These are phyloP conservation scores for Acrocalymma vagum DNA, from an alignment of 2,329 filamentous ascomycete species.

Conservation along the genomic window DNA sequence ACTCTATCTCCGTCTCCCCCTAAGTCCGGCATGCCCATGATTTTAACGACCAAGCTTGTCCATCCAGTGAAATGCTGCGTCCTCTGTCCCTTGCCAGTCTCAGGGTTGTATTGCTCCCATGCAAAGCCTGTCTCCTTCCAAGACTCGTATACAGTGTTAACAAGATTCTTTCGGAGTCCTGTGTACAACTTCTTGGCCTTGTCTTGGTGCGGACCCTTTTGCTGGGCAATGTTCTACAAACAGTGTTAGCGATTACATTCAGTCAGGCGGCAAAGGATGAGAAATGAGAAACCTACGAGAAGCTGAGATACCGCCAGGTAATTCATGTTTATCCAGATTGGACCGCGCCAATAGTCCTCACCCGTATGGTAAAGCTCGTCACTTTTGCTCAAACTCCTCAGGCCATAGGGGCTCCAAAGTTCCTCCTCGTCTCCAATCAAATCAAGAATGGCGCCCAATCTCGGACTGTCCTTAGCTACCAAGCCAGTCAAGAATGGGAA, in stretches of 20 bases:
- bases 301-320: slow-evolving; percentile 85
- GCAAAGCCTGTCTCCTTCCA: slow-evolving; percentile 95
- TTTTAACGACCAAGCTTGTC: slow-evolving; percentile 98
- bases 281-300: slow-evolving; percentile 55
- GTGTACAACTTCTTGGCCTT: slow-evolving; percentile 79
- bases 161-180: slow-evolving; percentile 80
- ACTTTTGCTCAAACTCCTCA: slow-evolving; percentile 86
- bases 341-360: slow-evolving; percentile 97
- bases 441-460: slow-evolving; percentile 77
- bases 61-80: slow-evolving; percentile 98
- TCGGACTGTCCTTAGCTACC: slow-evolving; percentile 75
- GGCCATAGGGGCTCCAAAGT: slow-evolving; percentile 89
- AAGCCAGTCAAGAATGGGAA: slow-evolving; percentile 92
- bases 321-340: slow-evolving; percentile 97
- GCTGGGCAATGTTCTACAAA: slow-evolving; percentile 69
- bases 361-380: slow-evolving; percentile 85
- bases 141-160: slow-evolving; percentile 85
- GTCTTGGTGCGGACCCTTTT: slow-evolving; percentile 70
- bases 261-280: slow-evolving; percentile 2
- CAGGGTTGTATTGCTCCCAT: slow-evolving; percentile 98
- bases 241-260: no score
- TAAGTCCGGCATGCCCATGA: slow-evolving; percentile 91
- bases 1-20: slow-evolving; percentile 28
- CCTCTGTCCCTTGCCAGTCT: slow-evolving; percentile 90
- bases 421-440: slow-evolving; percentile 82